Percentiles rank a stretch among this genome's conserved stretches.
These are phyloP conservation scores for Wickerhamiella sorbophila DNA, from an alignment of 805 yeast genomes.

Conservation along the genomic window DNA sequence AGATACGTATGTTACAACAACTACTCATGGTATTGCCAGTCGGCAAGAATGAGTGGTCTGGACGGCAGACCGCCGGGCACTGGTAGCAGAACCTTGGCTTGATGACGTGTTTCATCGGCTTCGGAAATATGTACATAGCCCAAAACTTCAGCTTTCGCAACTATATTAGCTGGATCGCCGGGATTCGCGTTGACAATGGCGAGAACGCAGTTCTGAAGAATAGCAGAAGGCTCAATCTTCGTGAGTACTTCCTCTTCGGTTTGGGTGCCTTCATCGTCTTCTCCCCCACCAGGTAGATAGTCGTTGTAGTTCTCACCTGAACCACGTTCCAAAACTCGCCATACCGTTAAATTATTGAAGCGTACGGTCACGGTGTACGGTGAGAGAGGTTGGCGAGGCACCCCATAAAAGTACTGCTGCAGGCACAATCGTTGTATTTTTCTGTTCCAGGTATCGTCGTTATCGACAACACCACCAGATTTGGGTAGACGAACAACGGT, in stretches of 20 bases:
- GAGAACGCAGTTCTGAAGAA: constrained; percentile 59
- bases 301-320: constrained; percentile 6
- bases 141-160: constrained; percentile 43
- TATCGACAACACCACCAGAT: constrained; percentile 64
- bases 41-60: constrained; percentile 58
- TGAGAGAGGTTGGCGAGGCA: constrained; percentile 42
- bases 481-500: constrained; percentile 47
- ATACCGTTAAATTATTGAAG: constrained; percentile 43
- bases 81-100: constrained; percentile 62
- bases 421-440: constrained; percentile 62
- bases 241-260: constrained; percentile 23
- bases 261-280: constrained; percentile 8
- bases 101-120: constrained; percentile 61
- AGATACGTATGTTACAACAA: neutral
- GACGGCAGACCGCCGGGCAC: constrained; percentile 78
- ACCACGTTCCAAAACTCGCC: constrained; percentile 36
- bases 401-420: constrained; percentile 83
- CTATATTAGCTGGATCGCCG: constrained; percentile 33
- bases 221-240: constrained; percentile 26
- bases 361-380: constrained; percentile 78
- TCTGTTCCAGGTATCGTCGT: constrained; percentile 47
- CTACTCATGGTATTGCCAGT: constrained; percentile 69
- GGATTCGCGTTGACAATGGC: constrained; percentile 44
- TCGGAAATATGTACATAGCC: constrained; percentile 65
- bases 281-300: constrained; percentile 1